phyloP scores from a whole-genome alignment of 768 basidiomycete species.

The Clitopilus hobsonii region DNA sequence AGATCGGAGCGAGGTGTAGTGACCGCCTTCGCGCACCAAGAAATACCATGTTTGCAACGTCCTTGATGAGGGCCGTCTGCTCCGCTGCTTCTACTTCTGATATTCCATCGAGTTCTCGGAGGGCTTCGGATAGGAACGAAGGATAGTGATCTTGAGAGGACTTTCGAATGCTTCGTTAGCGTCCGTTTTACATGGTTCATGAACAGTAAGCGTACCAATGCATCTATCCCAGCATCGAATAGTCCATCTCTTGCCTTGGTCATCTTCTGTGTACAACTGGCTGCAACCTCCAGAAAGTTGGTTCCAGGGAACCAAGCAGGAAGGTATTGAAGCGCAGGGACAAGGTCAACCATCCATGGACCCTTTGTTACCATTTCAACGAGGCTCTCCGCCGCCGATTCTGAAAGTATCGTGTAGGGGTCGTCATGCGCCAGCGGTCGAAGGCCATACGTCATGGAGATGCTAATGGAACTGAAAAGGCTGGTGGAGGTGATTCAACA shows the following conservation, averaged over 20 bases:
- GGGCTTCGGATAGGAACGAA: not conserved
- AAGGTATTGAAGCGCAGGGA: not conserved
- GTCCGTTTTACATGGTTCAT: not conserved
- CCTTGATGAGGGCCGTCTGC: not conserved
- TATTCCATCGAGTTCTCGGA: not conserved
- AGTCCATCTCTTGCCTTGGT: not conserved
- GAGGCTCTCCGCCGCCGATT: not conserved
- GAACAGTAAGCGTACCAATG: not conserved
- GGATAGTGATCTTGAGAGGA: conserved; percentile 8
- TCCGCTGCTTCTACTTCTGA: not conserved
- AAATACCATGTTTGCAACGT: not conserved
- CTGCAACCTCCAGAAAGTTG: not conserved
- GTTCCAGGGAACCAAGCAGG: no score
- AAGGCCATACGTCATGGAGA: not conserved
- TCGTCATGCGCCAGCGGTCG: not conserved
- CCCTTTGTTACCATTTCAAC: not conserved
- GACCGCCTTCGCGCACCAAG: not conserved
- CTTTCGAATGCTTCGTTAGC: no score
- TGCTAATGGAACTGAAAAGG: not conserved
- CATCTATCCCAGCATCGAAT: not conserved
- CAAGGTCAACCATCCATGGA: not conserved
- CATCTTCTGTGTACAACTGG: not conserved
- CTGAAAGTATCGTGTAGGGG: not conserved
- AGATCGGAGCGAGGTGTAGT: no score
- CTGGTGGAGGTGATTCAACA: not conserved